These are phyloP conservation scores for Parathielavia hyrcaniae DNA, from an alignment of 495 filamentous ascomycete genomes.

Conservation along the genomic window DNA sequence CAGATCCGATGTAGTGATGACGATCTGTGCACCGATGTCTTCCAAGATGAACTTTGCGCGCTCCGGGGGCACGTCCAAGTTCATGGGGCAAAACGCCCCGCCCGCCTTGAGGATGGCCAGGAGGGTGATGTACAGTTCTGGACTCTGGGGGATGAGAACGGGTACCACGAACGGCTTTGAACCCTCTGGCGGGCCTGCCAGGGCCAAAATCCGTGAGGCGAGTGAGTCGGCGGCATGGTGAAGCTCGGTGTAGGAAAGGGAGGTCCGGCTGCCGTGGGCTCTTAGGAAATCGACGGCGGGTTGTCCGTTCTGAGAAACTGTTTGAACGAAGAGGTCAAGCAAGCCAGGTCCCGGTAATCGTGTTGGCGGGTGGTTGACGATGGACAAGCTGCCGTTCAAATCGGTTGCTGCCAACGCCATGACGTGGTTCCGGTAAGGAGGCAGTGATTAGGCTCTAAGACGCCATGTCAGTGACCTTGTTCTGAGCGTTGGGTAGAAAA, in stretches of 20 bases:
- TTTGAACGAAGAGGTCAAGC: constrained; percentile 56
- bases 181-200: constrained; percentile 11
- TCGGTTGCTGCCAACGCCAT: neutral
- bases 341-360: constrained; percentile 52
- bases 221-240: constrained; percentile 50
- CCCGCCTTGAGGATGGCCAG: constrained; percentile 71
- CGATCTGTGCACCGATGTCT: constrained; percentile 56
- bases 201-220: constrained; percentile 42
- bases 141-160: constrained; percentile 62
- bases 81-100: constrained; percentile 72
- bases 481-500: neutral
- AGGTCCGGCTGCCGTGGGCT: constrained; percentile 37
- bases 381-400: constrained; percentile 38
- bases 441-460: neutral
- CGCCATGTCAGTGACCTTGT: neutral
- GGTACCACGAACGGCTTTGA: constrained; percentile 52
- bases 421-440: no score
- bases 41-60: constrained; percentile 65
- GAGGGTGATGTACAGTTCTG: constrained; percentile 63
- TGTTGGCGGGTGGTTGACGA: constrained; percentile 52
- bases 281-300: constrained; percentile 52
- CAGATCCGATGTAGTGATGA: constrained; percentile 46
- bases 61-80: constrained; percentile 63
- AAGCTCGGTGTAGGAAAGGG: constrained; percentile 54
- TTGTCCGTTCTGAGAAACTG: neutral